Percentiles rank a stretch among this genome's conserved stretches.
Conservation (phyloP, 2,329 filamentous ascomycete species). For the Sporothrix brasiliensis region DNA sequence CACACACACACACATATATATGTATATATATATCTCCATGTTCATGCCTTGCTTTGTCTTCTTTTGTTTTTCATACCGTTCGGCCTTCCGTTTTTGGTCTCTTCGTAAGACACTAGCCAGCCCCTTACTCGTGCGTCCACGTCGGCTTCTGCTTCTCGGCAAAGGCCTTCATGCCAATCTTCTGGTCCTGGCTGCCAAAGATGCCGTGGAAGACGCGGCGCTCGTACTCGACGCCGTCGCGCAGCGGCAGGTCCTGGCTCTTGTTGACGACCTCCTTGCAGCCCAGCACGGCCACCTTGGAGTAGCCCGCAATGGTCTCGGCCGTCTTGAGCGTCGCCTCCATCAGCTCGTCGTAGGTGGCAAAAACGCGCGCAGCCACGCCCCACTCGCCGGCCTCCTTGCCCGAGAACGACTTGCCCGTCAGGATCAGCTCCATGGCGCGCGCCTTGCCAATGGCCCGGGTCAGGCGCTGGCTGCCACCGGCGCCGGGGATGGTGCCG, state of each 20-base stretch:
- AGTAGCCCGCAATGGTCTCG: slow-evolving; percentile 85
- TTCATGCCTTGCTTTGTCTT: neutral
- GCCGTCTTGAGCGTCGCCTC: slow-evolving; percentile 80
- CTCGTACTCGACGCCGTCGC: slow-evolving; percentile 94
- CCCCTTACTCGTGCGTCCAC: slow-evolving; percentile 75
- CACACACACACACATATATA: too few relatives aligned
- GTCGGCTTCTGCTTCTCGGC: slow-evolving; percentile 90
- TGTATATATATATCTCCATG: neutral
- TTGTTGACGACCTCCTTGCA: slow-evolving; percentile 99
- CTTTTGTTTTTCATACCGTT: neutral
- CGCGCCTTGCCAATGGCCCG: slow-evolving; percentile 79
- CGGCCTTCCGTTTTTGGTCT: slow-evolving; percentile 36
- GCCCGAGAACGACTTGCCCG: slow-evolving; percentile 80
- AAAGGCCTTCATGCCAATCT: slow-evolving; percentile 95
- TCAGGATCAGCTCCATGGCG: slow-evolving; percentile 90
- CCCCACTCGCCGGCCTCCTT: slow-evolving; percentile 88
- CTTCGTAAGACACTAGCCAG: neutral
- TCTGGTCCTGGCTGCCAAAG: slow-evolving; percentile 95
- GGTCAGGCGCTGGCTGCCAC: slow-evolving; percentile 86
- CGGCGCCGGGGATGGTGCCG: slow-evolving; percentile 87
- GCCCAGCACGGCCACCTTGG: slow-evolving; percentile 82
- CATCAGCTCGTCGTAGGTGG: slow-evolving; percentile 78
- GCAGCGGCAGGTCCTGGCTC: slow-evolving; percentile 85
- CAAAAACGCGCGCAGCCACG: slow-evolving; percentile 79
- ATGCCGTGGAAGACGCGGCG: slow-evolving; percentile 87